These are phyloP conservation scores for Pseudogymnoascus sp. DNA, from an alignment of 2,329 filamentous ascomycete genomes.

Conservation along the genomic window DNA sequence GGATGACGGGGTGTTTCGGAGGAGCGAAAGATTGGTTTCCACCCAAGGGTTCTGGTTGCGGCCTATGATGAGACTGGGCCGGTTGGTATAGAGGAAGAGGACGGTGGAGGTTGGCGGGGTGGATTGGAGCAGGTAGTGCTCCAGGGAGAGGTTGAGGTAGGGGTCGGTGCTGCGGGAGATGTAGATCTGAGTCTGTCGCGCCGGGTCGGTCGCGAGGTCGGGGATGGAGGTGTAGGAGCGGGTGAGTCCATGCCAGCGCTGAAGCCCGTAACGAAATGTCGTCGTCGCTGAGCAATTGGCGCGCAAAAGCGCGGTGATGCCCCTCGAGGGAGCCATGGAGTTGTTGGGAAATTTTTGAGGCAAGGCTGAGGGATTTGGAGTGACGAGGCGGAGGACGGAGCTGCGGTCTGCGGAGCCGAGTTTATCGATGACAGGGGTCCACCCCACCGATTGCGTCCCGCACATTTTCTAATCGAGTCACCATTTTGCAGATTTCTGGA, in stretches of 20 bases:
- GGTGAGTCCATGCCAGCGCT: neutral
- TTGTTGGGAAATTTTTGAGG: neutral
- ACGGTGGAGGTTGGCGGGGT: constrained; percentile 66
- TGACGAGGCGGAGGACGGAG: constrained; percentile 4
- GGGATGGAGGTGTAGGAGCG: neutral
- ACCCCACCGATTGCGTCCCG: constrained; percentile 6
- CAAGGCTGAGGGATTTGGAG: neutral
- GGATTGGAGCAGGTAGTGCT: constrained; percentile 79
- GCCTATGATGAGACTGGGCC: constrained; percentile 82
- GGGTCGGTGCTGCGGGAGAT: constrained; percentile 65
- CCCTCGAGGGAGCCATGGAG: constrained; percentile 28
- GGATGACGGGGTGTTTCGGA: constrained; percentile 33
- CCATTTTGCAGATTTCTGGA: neutral
- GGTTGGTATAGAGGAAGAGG: constrained; percentile 83
- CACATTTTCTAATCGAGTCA: constrained; percentile 14
- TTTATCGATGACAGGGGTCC: constrained; percentile 12
- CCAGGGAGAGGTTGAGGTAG: constrained; percentile 86
- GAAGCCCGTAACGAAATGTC: neutral
- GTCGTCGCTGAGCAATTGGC: constrained; percentile 2
- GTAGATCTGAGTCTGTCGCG: constrained; percentile 59
- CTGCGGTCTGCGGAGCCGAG: constrained; percentile 3
- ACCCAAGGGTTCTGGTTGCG: constrained; percentile 98
- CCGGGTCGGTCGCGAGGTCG: constrained; percentile 30
- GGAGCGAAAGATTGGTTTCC: constrained; percentile 68
- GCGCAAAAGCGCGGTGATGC: constrained; percentile 17